A percentile compares a stretch with the other conserved stretches of the same genome.
Conservation (phyloP, 192 early-diverging fungal genomes). For the Coemansia sp. region DNA sequence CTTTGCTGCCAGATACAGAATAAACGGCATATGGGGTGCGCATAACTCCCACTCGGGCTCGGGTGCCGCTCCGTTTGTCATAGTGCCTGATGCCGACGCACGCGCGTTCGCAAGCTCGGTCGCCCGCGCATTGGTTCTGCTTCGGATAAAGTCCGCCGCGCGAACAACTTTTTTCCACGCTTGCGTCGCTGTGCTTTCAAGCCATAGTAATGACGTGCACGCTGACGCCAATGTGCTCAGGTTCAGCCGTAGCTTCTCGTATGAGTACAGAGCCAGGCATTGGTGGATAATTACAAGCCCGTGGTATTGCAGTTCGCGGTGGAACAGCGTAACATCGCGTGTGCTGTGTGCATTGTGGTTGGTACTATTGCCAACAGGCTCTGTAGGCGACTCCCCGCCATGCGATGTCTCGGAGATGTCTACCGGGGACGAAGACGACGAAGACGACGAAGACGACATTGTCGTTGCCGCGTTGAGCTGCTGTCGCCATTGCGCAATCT, state of each 20-base stretch:
- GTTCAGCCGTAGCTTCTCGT: slow-evolving; percentile 53
- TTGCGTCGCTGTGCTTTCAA: slow-evolving; percentile 51
- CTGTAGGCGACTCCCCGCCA: neutral
- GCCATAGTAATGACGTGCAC: slow-evolving; percentile 54
- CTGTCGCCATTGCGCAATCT: slow-evolving; percentile 56
- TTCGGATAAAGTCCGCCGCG: slow-evolving; percentile 47
- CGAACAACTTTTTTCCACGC: slow-evolving; percentile 56
- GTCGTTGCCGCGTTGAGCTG: slow-evolving; percentile 50
- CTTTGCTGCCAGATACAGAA: slow-evolving; percentile 51
- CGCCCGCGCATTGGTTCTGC: slow-evolving; percentile 34
- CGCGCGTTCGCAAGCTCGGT: slow-evolving; percentile 45
- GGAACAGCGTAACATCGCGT: slow-evolving; percentile 54
- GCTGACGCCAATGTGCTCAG: slow-evolving; percentile 43
- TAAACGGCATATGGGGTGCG: slow-evolving; percentile 56
- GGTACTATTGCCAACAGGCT: neutral
- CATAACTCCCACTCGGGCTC: slow-evolving; percentile 60
- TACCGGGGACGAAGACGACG: slow-evolving; percentile 11
- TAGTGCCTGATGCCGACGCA: slow-evolving; percentile 41
- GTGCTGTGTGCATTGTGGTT: neutral
- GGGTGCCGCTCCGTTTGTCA: slow-evolving; percentile 49
- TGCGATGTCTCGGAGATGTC: neutral
- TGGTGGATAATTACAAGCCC: slow-evolving; percentile 55
- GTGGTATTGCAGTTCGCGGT: slow-evolving; percentile 56
- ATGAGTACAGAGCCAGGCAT: slow-evolving; percentile 50
- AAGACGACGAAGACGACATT: slow-evolving; percentile 23